These are phyloP conservation scores for Aspergillus nomiae DNA, from an alignment of 2,329 filamentous ascomycete species.

Conservation along the genomic window DNA sequence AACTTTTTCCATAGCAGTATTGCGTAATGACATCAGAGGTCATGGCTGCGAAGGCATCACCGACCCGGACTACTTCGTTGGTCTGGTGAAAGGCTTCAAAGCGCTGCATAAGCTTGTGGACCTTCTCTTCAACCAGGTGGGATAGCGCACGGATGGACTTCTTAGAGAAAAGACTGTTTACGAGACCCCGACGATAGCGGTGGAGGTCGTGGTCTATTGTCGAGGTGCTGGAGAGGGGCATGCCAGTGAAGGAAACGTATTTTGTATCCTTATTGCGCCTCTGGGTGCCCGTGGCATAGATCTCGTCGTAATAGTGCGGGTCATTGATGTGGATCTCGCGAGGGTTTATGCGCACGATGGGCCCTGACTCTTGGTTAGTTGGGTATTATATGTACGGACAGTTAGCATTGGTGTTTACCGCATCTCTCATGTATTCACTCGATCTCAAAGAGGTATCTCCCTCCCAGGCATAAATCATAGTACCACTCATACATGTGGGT, in stretches of 20 bases:
- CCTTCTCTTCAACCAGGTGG: constrained; percentile 34
- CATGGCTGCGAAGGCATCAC: constrained; percentile 26
- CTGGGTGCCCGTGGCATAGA: constrained; percentile 28
- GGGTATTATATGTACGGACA: too few relatives aligned
- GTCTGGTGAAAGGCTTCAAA: constrained; percentile 15
- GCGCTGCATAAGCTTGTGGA: constrained; percentile 19
- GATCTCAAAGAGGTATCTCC: constrained; percentile 26
- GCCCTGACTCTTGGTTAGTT: constrained; percentile 22
- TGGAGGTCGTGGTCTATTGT: constrained; percentile 47
- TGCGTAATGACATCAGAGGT: constrained; percentile 40
- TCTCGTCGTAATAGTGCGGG: constrained; percentile 34
- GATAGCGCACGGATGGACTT: constrained; percentile 39
- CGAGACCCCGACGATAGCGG: constrained; percentile 41
- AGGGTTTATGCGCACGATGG: constrained; percentile 40
- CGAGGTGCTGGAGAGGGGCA: constrained; percentile 23
- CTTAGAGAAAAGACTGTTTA: constrained; percentile 50
- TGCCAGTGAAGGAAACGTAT: constrained; percentile 14
- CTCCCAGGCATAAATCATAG: constrained; percentile 26
- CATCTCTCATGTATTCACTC: constrained; percentile 30
- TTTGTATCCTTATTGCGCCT: constrained; percentile 27
- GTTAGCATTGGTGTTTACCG: constrained; percentile 11
- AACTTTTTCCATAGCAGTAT: constrained; percentile 41
- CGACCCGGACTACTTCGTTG: constrained; percentile 15
- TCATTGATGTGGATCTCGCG: constrained; percentile 41
- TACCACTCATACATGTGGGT: constrained; percentile 33